Evolutionary conservation across 305 asterid species (phyloP).

Genomic region (Rubia balearica): DNA sequence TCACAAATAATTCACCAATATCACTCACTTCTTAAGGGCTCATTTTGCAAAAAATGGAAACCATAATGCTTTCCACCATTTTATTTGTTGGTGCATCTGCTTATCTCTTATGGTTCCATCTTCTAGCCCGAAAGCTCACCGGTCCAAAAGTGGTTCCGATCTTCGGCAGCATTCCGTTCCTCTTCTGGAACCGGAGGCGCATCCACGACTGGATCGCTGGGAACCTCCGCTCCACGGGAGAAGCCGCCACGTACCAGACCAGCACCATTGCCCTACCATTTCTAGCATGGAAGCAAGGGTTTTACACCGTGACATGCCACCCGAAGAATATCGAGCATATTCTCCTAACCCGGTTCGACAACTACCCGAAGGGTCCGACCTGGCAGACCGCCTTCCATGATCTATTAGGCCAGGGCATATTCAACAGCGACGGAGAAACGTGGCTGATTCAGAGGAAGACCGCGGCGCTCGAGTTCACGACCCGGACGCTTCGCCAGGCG

Average conservation of each 20-base stretch:
- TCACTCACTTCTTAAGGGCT: background rate
- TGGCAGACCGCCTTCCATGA: slow-evolving; percentile 73
- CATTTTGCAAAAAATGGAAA: slow-evolving; percentile 15
- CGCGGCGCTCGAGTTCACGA: slow-evolving; percentile 66
- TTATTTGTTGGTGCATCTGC: slow-evolving; percentile 31
- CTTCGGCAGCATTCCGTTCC: slow-evolving; percentile 57
- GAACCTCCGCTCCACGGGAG: slow-evolving; percentile 45
- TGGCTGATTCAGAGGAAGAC: slow-evolving; percentile 71
- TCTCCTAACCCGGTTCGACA: slow-evolving; percentile 70
- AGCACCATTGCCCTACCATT: slow-evolving; percentile 59
- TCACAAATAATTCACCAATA: background rate
- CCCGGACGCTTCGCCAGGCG: slow-evolving; percentile 70
- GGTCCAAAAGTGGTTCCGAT: slow-evolving; percentile 67
- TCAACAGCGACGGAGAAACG: slow-evolving; percentile 71
- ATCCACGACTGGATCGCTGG: slow-evolving; percentile 72
- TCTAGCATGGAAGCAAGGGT: slow-evolving; percentile 55
- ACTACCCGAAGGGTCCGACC: slow-evolving; percentile 55
- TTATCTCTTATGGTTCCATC: slow-evolving; percentile 56
- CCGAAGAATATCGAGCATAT: slow-evolving; percentile 75
- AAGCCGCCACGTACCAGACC: slow-evolving; percentile 61
- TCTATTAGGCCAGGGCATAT: slow-evolving; percentile 69
- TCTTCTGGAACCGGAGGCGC: slow-evolving; percentile 47
- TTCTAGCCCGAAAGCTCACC: slow-evolving; percentile 42
- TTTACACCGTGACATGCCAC: slow-evolving; percentile 69
- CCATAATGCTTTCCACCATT: slow-evolving; percentile 14